Evolutionary conservation across 2,329 filamentous ascomycete species (phyloP), one percentile per base, ranked within the genome.

Genomic region (Corinectria fuckeliana): DNA sequence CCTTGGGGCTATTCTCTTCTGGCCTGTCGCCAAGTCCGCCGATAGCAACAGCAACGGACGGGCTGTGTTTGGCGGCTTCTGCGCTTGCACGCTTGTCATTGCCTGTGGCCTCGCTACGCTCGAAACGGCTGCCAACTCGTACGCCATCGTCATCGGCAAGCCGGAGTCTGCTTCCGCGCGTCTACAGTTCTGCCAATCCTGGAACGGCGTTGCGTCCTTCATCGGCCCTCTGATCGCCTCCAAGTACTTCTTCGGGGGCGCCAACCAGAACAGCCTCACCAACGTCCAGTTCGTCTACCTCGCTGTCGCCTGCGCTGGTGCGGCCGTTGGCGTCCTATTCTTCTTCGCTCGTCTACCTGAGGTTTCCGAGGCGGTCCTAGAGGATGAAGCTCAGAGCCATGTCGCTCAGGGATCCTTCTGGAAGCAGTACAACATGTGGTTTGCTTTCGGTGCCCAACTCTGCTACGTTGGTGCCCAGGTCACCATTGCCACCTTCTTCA

Each of bases 201-300:
- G 92, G 78, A 90, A 93, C 71, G 90, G 88, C 58, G 86, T 92
- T 51, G 90, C 90, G 41, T 88, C 88, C 10, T 87, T 92, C 50
- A 68, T 92, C 25, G 89, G 89, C 0, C 90, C 91, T 4, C 83
- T 92, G 0, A 80, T 93, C 21, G 91, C 88, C 48, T 89, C 88
- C 4, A 88, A 88, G 62, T 88, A 88, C 58, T 90, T 93, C 77
- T 92, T 93, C 78, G 82, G 81, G 56, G 83, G 85, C 50, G 80
- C 81, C 57, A 82, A 85, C 59, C 78, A 83, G 21, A 74, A 77
- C 13, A 85, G 85, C 1, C 80, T 91, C 8, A 80, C 82, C 65
- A 87, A 88, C 58, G 90, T 93, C 2, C 89, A 93, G 74, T 93
- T 87, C 83, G 88, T 91, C 2, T 92, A 92, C 71, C 83, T 91